Evolutionary conservation across 805 yeast species (phyloP).

Genomic region (Starmerella stigmatis): DNA sequence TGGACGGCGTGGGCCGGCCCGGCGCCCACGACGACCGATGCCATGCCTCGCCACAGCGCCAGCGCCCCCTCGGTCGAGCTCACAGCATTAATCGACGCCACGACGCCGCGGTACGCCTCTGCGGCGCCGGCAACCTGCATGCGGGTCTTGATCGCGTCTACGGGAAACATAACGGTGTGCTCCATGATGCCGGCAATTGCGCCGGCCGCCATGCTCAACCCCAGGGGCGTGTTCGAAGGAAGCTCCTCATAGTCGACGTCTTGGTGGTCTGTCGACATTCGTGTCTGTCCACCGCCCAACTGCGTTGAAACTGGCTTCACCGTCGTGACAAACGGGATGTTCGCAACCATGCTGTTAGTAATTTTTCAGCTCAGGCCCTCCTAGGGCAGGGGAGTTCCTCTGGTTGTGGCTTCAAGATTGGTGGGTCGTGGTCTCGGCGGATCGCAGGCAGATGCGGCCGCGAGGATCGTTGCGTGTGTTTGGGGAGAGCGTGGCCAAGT

Average conservation of each 20-base stretch:
- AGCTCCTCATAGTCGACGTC: slow-evolving; percentile 73
- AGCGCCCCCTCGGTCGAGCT: slow-evolving; percentile 79
- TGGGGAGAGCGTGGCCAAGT: too few relatives aligned
- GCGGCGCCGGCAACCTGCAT: slow-evolving; percentile 54
- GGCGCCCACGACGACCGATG: slow-evolving; percentile 89
- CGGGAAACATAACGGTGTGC: slow-evolving; percentile 92
- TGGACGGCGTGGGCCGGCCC: slow-evolving; percentile 98
- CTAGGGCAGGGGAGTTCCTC: slow-evolving; percentile 2
- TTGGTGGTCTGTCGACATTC: not conserved
- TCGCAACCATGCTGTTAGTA: not conserved
- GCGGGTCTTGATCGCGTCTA: slow-evolving; percentile 91
- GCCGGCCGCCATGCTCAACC: slow-evolving; percentile 81
- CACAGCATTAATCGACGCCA: slow-evolving; percentile 61
- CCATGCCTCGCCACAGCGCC: slow-evolving; percentile 88
- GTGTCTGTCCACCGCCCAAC: not conserved
- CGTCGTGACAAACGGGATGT: not conserved
- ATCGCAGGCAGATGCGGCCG: too few relatives aligned
- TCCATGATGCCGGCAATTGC: slow-evolving; percentile 99
- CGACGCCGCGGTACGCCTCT: slow-evolving; percentile 35
- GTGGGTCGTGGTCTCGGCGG: too few relatives aligned
- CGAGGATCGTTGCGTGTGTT: not conserved
- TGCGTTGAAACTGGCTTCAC: not conserved
- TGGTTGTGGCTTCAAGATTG: not conserved
- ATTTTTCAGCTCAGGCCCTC: not conserved
- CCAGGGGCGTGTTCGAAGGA: slow-evolving; percentile 73